These are phyloP conservation scores for Mucor lusitanicus DNA, from an alignment of 371 early-diverging fungal species.

Conservation along the genomic window DNA sequence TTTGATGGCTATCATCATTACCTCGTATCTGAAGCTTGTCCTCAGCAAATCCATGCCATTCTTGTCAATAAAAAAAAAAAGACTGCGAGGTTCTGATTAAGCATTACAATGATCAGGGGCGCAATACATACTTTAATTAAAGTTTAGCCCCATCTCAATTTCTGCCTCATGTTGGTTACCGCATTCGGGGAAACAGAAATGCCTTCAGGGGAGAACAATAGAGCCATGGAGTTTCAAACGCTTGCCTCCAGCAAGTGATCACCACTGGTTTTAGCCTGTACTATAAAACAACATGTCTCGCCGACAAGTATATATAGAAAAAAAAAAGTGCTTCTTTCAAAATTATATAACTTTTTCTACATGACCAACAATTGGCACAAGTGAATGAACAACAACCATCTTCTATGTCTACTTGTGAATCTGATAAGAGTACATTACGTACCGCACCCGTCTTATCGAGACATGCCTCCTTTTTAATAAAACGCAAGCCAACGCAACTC, in stretches of 20 bases:
- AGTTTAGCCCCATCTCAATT: not conserved
- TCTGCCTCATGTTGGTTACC: not conserved
- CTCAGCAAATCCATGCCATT: too few species aligned
- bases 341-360: not conserved
- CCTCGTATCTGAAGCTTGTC: too few species aligned
- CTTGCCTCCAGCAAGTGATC: not conserved
- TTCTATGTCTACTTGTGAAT: not conserved
- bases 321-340: not conserved
- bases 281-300: not conserved
- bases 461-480: not conserved
- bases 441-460: not conserved
- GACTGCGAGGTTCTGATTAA: not conserved
- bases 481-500: slow-evolving; percentile 1
- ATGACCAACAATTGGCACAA: not conserved
- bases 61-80: too few species aligned
- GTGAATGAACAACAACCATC: not conserved
- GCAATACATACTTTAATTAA: not conserved
- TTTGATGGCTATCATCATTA: too few species aligned
- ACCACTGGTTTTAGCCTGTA: not conserved
- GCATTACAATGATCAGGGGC: not conserved
- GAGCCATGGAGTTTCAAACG: not conserved
- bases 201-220: not conserved
- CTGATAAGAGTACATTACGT: not conserved
- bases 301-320: too few species aligned
- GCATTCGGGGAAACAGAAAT: not conserved